Conservation (phyloP, 2,329 filamentous ascomycete genomes). For the Colletotrichum gloeosporioides region DNA sequence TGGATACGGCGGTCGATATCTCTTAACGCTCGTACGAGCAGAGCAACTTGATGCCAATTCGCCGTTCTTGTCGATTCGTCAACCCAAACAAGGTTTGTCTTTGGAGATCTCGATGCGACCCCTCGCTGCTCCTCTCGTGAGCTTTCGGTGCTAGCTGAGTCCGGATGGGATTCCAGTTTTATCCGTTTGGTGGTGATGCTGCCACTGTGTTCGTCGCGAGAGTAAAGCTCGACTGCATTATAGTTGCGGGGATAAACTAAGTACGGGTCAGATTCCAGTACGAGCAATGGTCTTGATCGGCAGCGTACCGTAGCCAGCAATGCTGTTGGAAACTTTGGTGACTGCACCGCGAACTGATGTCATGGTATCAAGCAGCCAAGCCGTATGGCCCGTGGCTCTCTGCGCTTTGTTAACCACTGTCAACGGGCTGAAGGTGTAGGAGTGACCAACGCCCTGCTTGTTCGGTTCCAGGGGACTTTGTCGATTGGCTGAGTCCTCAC, state of each 20-base stretch:
- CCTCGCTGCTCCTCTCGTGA: not conserved
- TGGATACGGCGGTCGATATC: not conserved
- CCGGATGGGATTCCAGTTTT: not conserved
- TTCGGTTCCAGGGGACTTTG: not conserved
- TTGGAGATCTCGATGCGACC: not conserved
- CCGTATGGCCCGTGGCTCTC: not conserved
- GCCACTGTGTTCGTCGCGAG: not conserved
- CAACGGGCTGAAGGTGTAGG: not conserved
- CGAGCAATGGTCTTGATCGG: not conserved
- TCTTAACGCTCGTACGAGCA: not conserved
- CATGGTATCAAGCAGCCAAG: conserved; percentile 17
- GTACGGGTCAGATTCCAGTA: not conserved
- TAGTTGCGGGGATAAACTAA: conserved; percentile 7
- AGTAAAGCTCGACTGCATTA: not conserved
- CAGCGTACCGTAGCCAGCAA: conserved; percentile 13
- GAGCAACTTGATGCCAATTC: conserved; percentile 15
- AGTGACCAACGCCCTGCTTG: not conserved
- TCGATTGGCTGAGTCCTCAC: not conserved
- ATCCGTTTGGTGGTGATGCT: conserved; percentile 8
- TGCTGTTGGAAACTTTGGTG: conserved; percentile 15
- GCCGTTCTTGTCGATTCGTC: conserved; percentile 15
- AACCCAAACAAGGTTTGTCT: conserved; percentile 8
- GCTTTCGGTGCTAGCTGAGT: not conserved
- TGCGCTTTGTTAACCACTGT: not conserved
- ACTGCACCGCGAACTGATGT: conserved; percentile 19